phyloP scores from a whole-genome alignment of 768 basidiomycete genomes.

The Galerina sulciceps region DNA sequence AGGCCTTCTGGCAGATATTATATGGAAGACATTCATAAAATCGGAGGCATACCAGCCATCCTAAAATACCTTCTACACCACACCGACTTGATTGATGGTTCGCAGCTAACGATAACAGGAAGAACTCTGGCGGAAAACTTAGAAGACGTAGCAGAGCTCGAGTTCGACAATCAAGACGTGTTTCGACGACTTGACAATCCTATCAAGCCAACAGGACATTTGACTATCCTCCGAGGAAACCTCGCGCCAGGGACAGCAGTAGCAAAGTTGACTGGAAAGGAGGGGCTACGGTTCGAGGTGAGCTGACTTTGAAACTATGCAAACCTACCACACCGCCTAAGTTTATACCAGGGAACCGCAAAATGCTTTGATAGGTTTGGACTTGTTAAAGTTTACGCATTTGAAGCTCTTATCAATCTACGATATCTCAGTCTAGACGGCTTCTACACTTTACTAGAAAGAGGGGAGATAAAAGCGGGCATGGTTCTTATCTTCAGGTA shows the following conservation, averaged over 20 bases:
- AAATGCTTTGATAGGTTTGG: slow-evolving; percentile 76
- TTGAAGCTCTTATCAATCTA: not conserved
- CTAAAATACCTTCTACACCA: slow-evolving; percentile 83
- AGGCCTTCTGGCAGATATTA: slow-evolving; percentile 86
- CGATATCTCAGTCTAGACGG: slow-evolving; percentile 54
- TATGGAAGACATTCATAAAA: slow-evolving; percentile 89
- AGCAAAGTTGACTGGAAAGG: slow-evolving; percentile 93
- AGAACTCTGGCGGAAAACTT: slow-evolving; percentile 90
- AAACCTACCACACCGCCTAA: slow-evolving; percentile 1
- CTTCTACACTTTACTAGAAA: slow-evolving; percentile 76
- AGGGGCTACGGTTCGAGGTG: slow-evolving; percentile 84
- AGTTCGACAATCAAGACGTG: slow-evolving; percentile 78
- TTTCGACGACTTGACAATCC: slow-evolving; percentile 74
- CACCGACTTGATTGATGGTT: slow-evolving; percentile 80
- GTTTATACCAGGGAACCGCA: slow-evolving; percentile 62
- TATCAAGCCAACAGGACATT: slow-evolving; percentile 85
- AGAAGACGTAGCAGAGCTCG: slow-evolving; percentile 71
- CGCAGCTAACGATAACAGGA: slow-evolving; percentile 88
- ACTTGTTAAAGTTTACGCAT: not conserved
- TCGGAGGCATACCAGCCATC: slow-evolving; percentile 84
- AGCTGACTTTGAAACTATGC: slow-evolving; percentile 8
- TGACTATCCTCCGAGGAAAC: slow-evolving; percentile 89
- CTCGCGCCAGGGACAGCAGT: slow-evolving; percentile 87
- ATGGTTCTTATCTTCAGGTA: slow-evolving; percentile 84
- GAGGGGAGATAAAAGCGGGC: slow-evolving; percentile 76